Base-by-base conservation (phyloP, 768 basidiomycete genomes). In the Leccinum boreale region DNA sequence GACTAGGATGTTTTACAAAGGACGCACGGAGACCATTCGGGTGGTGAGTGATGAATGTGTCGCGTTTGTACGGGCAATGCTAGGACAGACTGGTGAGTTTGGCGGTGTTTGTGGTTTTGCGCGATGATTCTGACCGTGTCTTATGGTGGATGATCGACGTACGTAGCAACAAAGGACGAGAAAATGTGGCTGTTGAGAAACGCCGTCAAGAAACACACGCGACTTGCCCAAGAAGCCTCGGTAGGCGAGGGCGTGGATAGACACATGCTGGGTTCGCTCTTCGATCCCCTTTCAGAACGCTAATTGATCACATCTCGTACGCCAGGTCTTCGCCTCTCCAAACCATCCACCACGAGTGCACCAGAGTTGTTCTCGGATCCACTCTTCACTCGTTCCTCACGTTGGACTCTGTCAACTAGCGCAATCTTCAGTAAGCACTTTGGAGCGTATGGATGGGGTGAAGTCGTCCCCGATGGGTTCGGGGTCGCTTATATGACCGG, bases 401-500 rank as follows among this genome's bases (percentile, higher is more conserved):
- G 89, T 61, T 98, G 95, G 95, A 85, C 86, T 6, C 76, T 98
- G 63, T 94, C 92, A 70, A 98, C 95, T 15, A 93, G 90, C 53
- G 89, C 92, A 5, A 78, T 98, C 29, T 90, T 89, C 65, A 92
- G 89, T n/a, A 86, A 86, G 58, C 87, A 90, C 71, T 85, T 98
- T 67, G 81, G 79, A 36, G 85, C 81, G 21, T 94, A 97, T 72
- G 94, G 94, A 14, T 98, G 95, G 95, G 95, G 95, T 50, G 91
- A 93, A 81, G 90, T 98, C 47, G 92, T 96, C 24, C 87, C 91
- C 1, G 87, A 97, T 62, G 95, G 95, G 1, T 98, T 95, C 68
- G 95, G 95, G 31, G 88, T 98, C 29, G 89, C 93, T 12, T 98
- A 98, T 68, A 87, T 93, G 83, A 94, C 94, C n/a, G 90, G 91